phyloP scores from a whole-genome alignment of 2,329 filamentous ascomycete genomes.

The Fusarium caatingaense region DNA sequence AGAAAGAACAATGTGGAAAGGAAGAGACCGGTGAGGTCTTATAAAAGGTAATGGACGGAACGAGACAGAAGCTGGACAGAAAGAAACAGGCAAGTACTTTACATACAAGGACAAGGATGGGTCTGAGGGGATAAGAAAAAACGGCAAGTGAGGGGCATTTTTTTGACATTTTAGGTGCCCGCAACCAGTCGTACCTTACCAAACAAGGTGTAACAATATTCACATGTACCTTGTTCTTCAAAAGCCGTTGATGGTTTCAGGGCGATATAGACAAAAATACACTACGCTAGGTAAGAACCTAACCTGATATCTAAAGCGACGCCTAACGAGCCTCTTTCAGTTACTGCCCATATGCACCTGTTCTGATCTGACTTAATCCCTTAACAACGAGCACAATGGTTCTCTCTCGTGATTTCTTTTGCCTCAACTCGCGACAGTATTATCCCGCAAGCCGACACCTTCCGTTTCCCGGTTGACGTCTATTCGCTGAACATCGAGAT shows the following conservation, averaged over 20 bases:
- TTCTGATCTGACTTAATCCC: neutral
- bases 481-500: slow-evolving; percentile 28
- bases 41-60: slow-evolving; percentile 18
- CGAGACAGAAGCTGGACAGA: slow-evolving; percentile 24
- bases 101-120: slow-evolving; percentile 16
- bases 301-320: neutral
- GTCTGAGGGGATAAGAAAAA: slow-evolving; percentile 22
- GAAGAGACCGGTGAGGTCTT: slow-evolving; percentile 14
- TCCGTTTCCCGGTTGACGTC: slow-evolving; percentile 21
- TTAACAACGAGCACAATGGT: neutral
- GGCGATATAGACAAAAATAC: neutral
- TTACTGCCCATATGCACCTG: neutral
- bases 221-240: slow-evolving; percentile 11
- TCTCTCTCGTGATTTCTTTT: slow-evolving; percentile 12
- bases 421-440: slow-evolving; percentile 12
- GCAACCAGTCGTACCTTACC: slow-evolving; percentile 14
- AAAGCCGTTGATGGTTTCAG: slow-evolving; percentile 20
- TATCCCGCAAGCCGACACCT: slow-evolving; percentile 37
- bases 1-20: neutral
- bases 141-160: slow-evolving; percentile 33
- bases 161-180: slow-evolving; percentile 10
- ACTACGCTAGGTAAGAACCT: neutral
- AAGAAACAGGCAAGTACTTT: neutral
- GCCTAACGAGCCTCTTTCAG: neutral
- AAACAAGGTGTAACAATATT: slow-evolving; percentile 1